These are phyloP conservation scores for Glarea lozoyensis DNA, from an alignment of 495 filamentous ascomycete genomes.

Conservation along the genomic window DNA sequence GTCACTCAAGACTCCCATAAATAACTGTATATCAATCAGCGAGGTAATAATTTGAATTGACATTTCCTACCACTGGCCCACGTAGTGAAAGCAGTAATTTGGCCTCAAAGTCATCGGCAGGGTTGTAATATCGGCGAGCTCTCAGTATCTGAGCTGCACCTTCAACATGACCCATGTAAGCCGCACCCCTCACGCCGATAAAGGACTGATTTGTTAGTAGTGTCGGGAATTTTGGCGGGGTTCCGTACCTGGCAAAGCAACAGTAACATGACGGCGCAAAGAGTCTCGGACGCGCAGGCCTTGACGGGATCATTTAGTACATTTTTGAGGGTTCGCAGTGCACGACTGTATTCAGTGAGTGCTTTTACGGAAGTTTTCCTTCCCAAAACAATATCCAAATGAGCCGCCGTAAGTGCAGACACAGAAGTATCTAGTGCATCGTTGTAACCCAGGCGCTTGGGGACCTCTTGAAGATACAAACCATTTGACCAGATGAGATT, in stretches of 20 bases:
- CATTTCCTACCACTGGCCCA: neutral
- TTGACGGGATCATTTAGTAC: neutral
- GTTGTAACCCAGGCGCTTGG: slow-evolving; percentile 31
- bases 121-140: neutral
- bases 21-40: no score
- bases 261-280: slow-evolving; percentile 1
- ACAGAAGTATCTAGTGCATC: slow-evolving; percentile 33
- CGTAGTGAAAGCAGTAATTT: neutral
- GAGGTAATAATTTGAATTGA: no score
- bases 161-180: neutral
- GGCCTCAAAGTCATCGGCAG: neutral
- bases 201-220: no score
- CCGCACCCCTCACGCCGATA: neutral
- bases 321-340: slow-evolving; percentile 14
- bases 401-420: slow-evolving; percentile 27
- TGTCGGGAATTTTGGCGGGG: no score
- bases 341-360: slow-evolving; percentile 30
- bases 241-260: neutral
- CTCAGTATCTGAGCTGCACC: slow-evolving; percentile 1
- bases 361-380: slow-evolving; percentile 10
- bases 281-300: neutral
- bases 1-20: no score
- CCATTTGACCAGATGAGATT: slow-evolving; percentile 34
- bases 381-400: slow-evolving; percentile 21
- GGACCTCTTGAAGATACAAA: slow-evolving; percentile 28